Percentiles rank a stretch among this genome's conserved stretches.
phyloP scores from a whole-genome alignment of 352 stramenopile genomes.

The Peronospora belbahrii region DNA sequence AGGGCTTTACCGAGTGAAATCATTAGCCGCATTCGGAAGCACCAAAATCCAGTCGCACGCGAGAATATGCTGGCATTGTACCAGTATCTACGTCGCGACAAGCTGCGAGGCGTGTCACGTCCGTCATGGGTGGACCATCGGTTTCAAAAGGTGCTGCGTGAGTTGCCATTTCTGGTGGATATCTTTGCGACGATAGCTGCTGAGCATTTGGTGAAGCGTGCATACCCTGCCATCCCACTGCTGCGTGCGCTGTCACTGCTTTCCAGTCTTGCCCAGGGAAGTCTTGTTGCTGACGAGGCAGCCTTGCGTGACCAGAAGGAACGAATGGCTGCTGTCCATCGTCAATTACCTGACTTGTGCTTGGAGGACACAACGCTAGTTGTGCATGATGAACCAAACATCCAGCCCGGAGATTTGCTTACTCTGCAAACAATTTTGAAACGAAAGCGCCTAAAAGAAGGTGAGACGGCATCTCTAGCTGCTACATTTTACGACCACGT shows the following conservation, averaged over 20 bases:
- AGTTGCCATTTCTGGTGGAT: constrained; percentile 73
- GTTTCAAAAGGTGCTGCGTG: constrained; percentile 58
- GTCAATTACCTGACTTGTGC: constrained; percentile 30
- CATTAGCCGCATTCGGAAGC: constrained; percentile 70
- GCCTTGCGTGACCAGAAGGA: constrained; percentile 52
- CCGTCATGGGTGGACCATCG: constrained; percentile 61
- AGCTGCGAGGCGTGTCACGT: constrained; percentile 56
- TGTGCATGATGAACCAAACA: constrained; percentile 59
- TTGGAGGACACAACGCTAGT: constrained; percentile 32
- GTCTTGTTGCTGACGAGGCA: constrained; percentile 51
- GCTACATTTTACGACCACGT: constrained; percentile 68
- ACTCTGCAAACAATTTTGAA: constrained; percentile 50
- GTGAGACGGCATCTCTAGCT: constrained; percentile 39
- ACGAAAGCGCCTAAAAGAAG: constrained; percentile 39
- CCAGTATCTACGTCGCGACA: constrained; percentile 64
- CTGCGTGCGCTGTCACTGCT: constrained; percentile 52
- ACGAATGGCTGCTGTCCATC: constrained; percentile 22
- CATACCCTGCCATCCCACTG: constrained; percentile 46
- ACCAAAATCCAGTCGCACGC: constrained; percentile 52
- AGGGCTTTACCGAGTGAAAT: constrained; percentile 54
- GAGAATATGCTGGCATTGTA: constrained; percentile 84
- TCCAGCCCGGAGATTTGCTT: constrained; percentile 72
- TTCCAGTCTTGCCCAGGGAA: constrained; percentile 65
- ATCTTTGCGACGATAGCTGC: constrained; percentile 56
- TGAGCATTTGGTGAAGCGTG: constrained; percentile 62